Evolutionary conservation across 2,329 filamentous ascomycete genomes (phyloP).

Genomic region (Camillea tinctor): DNA sequence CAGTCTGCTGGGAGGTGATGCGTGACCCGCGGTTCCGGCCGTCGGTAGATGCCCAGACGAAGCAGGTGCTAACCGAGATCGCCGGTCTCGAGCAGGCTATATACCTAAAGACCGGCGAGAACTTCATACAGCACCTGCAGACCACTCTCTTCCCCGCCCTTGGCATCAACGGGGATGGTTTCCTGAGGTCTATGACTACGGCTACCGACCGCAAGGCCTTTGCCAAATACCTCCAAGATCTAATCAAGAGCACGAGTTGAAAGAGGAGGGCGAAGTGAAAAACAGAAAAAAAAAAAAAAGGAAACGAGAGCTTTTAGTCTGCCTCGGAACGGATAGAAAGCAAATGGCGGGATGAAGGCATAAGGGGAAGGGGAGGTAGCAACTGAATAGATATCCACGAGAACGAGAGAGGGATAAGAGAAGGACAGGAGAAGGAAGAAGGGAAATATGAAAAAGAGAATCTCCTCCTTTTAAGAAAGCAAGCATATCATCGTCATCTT

Average conservation of each 20-base stretch:
- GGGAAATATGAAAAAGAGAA: neutral
- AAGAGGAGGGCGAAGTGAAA: neutral
- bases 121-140: constrained; percentile 71
- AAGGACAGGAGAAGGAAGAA: neutral
- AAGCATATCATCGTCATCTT: too few species aligned
- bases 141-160: constrained; percentile 62
- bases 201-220: constrained; percentile 61
- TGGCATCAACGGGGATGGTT: constrained; percentile 61
- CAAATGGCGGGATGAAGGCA: too few species aligned
- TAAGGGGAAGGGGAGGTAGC: too few species aligned
- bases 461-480: too few species aligned
- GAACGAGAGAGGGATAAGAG: too few species aligned
- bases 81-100: constrained; percentile 85
- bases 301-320: neutral
- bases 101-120: constrained; percentile 82
- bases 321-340: too few species aligned
- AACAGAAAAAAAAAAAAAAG: neutral
- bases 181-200: constrained; percentile 58
- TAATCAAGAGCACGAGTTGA: constrained; percentile 45
- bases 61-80: constrained; percentile 84
- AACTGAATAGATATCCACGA: too few species aligned
- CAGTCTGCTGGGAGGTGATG: constrained; percentile 86
- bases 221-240: constrained; percentile 60
- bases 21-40: constrained; percentile 76
- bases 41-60: constrained; percentile 78